Percentiles rank a stretch among this genome's conserved stretches.
Evolutionary conservation across 1,139 yeast species (phyloP).

Genomic region (Debaryomyces psychrophilus): DNA sequence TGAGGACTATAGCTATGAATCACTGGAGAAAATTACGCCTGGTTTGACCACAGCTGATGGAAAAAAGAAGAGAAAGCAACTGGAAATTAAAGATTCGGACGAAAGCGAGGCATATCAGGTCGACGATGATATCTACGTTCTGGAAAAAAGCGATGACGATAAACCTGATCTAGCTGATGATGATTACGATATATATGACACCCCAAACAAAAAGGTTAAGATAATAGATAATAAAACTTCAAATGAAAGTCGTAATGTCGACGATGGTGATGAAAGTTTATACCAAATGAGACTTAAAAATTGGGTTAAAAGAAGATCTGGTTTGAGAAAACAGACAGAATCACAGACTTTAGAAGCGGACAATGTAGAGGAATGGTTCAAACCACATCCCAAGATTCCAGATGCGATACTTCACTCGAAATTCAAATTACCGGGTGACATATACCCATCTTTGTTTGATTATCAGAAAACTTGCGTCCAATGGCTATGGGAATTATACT

Average conservation of each 20-base stretch:
- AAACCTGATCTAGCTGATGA: slow-evolving; percentile 13
- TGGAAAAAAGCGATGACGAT: slow-evolving; percentile 22
- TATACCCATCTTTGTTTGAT: slow-evolving; percentile 82
- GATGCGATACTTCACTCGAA: slow-evolving; percentile 74
- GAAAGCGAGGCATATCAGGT: background rate
- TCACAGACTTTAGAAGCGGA: background rate
- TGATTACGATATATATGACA: slow-evolving; percentile 9
- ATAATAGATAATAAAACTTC: slow-evolving; percentile 23
- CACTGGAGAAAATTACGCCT: slow-evolving; percentile 5
- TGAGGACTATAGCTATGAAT: slow-evolving; percentile 19
- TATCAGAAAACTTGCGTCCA: slow-evolving; percentile 93
- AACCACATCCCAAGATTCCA: slow-evolving; percentile 75
- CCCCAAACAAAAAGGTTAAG: slow-evolving; percentile 15
- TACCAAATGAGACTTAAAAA: slow-evolving; percentile 60
- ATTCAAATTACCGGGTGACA: slow-evolving; percentile 86
- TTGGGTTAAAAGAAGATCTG: slow-evolving; percentile 60
- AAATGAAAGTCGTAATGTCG: slow-evolving; percentile 45
- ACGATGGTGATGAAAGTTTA: slow-evolving; percentile 75
- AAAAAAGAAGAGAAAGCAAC: slow-evolving; percentile 9
- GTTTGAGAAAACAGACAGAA: slow-evolving; percentile 21
- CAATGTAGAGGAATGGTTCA: slow-evolving; percentile 58
- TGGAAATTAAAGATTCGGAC: background rate
- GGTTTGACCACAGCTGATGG: background rate
- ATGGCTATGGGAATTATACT: slow-evolving; percentile 78
- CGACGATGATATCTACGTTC: slow-evolving; percentile 8